Evolutionary conservation across 495 filamentous ascomycete genomes (phyloP), one percentile per base, ranked within the genome.

Genomic region (Penicillium diatomitis): DNA sequence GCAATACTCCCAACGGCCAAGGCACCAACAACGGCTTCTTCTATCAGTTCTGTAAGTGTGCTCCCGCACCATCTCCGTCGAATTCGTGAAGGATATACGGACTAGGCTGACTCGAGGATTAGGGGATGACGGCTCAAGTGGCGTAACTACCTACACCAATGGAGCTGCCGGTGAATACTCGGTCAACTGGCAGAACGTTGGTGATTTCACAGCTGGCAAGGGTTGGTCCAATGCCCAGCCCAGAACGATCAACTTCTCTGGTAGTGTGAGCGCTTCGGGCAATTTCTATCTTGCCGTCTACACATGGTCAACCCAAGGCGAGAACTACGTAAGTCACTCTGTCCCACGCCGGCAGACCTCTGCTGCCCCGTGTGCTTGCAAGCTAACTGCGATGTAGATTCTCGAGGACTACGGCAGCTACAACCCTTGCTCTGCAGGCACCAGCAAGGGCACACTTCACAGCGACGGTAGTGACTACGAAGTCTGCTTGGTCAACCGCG

Each of bases 371-470:
- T 41, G 20, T 28, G 12, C 27, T 28, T 41, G 38, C 38, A 30
- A 41, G 27, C 38, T 41, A 28, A 41, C 20, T 28, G 20, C 2
- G 30, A 12, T 6, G 30, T 41, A 41, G 38, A 41, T 41, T 41
- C 38, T 41, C 38, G 38, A 41, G 38, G 20, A 41, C 38, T 41
- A 41, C 38, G 38, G 38, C 20, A 41, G 10, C 38, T 41, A 41
- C 38, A 41, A 41, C n/a, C 38, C 38, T 20, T 41, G 38, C 33
- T 44, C 41, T 44, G 41, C n/a, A 32, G 41, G 41, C 30, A 44
- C 41, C 10, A 33, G 2, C 54, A 60, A 72, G 10, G 80, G 80
- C 30, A 82, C 74, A 20, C 41, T 44, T 11, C 20, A 44, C 30
- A 44, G 44, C 33, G 34, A 46, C 29, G 44, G 34, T n/a, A 46